Conservation (phyloP, 495 filamentous ascomycete species). For the Aspergillus hancockii region DNA sequence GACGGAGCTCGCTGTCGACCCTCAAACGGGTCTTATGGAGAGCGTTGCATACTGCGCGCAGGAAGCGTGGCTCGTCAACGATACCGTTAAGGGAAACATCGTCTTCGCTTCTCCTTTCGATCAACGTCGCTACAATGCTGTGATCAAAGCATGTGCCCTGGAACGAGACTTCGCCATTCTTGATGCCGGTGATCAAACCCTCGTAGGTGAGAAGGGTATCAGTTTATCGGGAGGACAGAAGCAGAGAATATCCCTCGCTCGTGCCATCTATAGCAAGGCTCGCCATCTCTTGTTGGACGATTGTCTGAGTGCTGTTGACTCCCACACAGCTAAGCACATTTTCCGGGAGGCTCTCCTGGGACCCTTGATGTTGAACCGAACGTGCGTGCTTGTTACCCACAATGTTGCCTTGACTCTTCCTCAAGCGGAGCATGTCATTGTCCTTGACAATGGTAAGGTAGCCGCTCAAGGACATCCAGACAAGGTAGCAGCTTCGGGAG, state of each 20-base stretch:
- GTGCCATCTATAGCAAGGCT: conserved; percentile 90
- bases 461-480: conserved; percentile 71
- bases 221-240: conserved; percentile 97
- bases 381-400: conserved; percentile 97
- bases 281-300: conserved; percentile 91
- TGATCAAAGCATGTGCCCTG: conserved; percentile 89
- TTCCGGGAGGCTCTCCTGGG: conserved; percentile 91
- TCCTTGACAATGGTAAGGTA: conserved; percentile 84
- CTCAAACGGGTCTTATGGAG: conserved; percentile 84
- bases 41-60: conserved; percentile 97
- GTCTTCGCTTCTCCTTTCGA: conserved; percentile 84
- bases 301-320: conserved; percentile 97
- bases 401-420: conserved; percentile 86
- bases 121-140: conserved; percentile 80
- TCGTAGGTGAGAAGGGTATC: conserved; percentile 97
- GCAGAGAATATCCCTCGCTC: conserved; percentile 92
- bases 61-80: conserved; percentile 97
- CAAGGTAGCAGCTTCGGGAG: conserved; percentile 79
- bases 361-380: conserved; percentile 82
- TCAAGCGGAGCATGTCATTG: conserved; percentile 73
- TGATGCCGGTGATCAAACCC: conserved; percentile 87
- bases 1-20: conserved; percentile 78
- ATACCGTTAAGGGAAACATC: conserved; percentile 95
- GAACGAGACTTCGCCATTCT: conserved; percentile 91
- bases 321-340: conserved; percentile 98